phyloP scores from a whole-genome alignment of 2,329 filamentous ascomycete species.

The Ilyonectria mors-panacis region DNA sequence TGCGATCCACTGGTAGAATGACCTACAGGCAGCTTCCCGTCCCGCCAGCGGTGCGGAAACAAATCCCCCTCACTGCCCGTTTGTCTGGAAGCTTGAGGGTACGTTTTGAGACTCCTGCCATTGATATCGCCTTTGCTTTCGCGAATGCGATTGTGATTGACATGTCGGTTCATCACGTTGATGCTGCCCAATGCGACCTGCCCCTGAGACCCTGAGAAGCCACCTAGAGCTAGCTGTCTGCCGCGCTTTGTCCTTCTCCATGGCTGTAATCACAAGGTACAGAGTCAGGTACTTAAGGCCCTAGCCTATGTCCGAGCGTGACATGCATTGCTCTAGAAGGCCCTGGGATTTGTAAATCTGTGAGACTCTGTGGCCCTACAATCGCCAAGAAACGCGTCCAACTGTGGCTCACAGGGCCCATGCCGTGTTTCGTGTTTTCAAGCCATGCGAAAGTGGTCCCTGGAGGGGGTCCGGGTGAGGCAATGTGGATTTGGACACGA shows the following conservation, averaged over 20 bases:
- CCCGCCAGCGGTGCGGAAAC: slow-evolving; percentile 10
- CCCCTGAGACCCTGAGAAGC: not conserved
- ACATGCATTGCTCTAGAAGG: not conserved
- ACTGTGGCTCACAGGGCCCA: slow-evolving; percentile 6
- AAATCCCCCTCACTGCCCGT: not conserved
- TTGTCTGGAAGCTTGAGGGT: not conserved
- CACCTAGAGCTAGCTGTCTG: not conserved
- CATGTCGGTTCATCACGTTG: too few species aligned
- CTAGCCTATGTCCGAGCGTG: slow-evolving; percentile 8
- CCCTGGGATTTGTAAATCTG: not conserved
- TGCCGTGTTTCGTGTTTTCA: slow-evolving; percentile 7
- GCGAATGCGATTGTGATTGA: not conserved
- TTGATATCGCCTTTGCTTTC: not conserved
- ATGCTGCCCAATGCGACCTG: not conserved
- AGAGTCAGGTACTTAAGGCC: not conserved
- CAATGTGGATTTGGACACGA: slow-evolving; percentile 2
- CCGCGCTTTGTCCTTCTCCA: not conserved
- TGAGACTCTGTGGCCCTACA: slow-evolving; percentile 2
- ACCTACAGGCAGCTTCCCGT: slow-evolving; percentile 28
- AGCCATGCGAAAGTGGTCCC: slow-evolving; percentile 7
- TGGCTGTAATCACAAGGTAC: not conserved
- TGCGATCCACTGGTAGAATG: slow-evolving; percentile 25
- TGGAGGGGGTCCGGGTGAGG: not conserved
- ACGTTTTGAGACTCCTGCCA: not conserved
- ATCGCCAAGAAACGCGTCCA: slow-evolving; percentile 12